Evolutionary conservation across 1,284 basidiomycete species (phyloP).

Genomic region (Irpex sp.): DNA sequence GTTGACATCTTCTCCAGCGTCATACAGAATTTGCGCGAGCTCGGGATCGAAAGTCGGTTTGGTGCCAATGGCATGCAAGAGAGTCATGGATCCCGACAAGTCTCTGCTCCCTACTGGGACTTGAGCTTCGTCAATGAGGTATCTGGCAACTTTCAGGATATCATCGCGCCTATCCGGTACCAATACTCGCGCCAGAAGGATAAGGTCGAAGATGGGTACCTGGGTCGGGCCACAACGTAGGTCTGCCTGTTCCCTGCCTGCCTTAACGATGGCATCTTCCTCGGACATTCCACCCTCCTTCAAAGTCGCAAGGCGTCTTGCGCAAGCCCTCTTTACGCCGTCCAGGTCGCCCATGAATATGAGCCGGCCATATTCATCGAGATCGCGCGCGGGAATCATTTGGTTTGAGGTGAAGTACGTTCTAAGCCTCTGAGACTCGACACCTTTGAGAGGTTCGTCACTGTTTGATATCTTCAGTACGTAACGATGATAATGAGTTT

Average conservation of each 20-base stretch:
- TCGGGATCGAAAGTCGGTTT: constrained; percentile 39
- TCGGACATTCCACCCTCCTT: constrained; percentile 6
- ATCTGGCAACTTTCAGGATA: constrained; percentile 31
- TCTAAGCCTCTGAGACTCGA: constrained; percentile 36
- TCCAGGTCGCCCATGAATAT: constrained; percentile 28
- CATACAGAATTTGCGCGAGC: constrained; percentile 37
- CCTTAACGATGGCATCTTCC: constrained; percentile 13
- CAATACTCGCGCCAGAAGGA: constrained; percentile 29
- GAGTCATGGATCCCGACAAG: constrained; percentile 36
- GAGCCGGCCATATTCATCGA: constrained; percentile 29
- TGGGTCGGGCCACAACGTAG: constrained; percentile 37
- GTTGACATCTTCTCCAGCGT: constrained; percentile 39
- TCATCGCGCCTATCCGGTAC: constrained; percentile 16
- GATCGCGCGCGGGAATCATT: constrained; percentile 33
- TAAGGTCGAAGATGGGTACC: constrained; percentile 35
- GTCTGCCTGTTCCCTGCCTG: constrained; percentile 17
- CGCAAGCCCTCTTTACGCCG: constrained; percentile 26
- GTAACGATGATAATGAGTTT: not conserved
- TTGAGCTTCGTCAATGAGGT: constrained; percentile 29
- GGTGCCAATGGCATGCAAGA: constrained; percentile 38
- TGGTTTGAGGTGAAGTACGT: constrained; percentile 30
- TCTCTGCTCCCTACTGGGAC: constrained; percentile 37
- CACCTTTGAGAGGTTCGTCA: constrained; percentile 31
- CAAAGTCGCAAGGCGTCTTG: constrained; percentile 18
- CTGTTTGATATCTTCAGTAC: constrained; percentile 9